phyloP scores from a whole-genome alignment of 2,329 filamentous ascomycete genomes.

The Claviceps lovelessii region DNA sequence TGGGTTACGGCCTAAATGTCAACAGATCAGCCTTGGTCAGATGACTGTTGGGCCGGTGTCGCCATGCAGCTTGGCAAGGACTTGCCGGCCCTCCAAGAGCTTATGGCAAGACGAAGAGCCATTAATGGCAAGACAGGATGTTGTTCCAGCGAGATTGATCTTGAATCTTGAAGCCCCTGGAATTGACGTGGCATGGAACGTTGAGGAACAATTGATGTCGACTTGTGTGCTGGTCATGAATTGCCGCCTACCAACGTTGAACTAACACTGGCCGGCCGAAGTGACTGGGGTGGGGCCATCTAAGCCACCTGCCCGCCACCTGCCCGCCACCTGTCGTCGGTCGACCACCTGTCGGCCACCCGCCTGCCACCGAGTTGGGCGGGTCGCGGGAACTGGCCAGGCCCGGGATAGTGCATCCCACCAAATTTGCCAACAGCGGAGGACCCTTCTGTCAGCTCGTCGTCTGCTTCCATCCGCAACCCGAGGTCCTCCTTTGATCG shows the following conservation, averaged over 20 bases:
- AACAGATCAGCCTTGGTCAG: neutral
- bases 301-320: neutral
- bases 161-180: neutral
- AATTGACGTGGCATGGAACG: neutral
- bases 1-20: conserved; percentile 2
- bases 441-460: neutral
- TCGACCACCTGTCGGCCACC: too few relatives aligned
- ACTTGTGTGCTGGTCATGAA: too few relatives aligned
- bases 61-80: neutral
- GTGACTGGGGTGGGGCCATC: neutral
- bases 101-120: neutral
- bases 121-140: neutral
- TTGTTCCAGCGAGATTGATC: neutral
- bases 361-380: too few relatives aligned
- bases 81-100: neutral
- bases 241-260: too few relatives aligned
- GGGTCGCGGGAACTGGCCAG: neutral
- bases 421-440: conserved; percentile 1
- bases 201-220: neutral
- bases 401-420: neutral
- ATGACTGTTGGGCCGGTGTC: neutral
- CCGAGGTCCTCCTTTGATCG: neutral
- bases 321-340: neutral
- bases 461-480: neutral
- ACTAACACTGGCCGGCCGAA: too few relatives aligned